A percentile compares a stretch with the other conserved stretches of the same genome.
Evolutionary conservation across 2,329 filamentous ascomycete genomes (phyloP).

Genomic region (Pestalotiopsis sp.): DNA sequence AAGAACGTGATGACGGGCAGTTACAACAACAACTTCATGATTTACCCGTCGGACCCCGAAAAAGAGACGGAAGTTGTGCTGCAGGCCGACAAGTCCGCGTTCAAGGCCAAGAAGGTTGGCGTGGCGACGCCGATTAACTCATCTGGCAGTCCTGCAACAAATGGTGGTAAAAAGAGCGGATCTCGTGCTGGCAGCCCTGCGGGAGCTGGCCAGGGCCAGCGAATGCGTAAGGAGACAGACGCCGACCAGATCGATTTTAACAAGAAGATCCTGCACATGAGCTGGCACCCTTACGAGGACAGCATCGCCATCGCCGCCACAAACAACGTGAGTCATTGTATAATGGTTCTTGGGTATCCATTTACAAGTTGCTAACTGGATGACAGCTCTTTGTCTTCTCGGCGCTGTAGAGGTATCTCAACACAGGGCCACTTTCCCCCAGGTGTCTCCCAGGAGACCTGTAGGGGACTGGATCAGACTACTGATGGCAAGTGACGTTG

Average conservation of each 20-base stretch:
- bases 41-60: slow-evolving; percentile 93
- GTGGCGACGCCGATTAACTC: slow-evolving; percentile 95
- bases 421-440: background rate
- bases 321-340: slow-evolving; percentile 80
- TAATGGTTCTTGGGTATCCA: background rate
- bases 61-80: slow-evolving; percentile 97
- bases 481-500: background rate
- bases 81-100: slow-evolving; percentile 97
- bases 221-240: slow-evolving; percentile 99
- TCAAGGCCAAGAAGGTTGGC: slow-evolving; percentile 99
- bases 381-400: slow-evolving; percentile 76
- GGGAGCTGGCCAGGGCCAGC: slow-evolving; percentile 76
- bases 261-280: slow-evolving; percentile 99
- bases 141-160: slow-evolving; percentile 70
- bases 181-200: slow-evolving; percentile 89
- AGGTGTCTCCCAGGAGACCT: background rate
- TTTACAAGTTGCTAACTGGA: slow-evolving; percentile 23
- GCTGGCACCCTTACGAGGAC: slow-evolving; percentile 99
- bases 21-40: slow-evolving; percentile 99
- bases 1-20: slow-evolving; percentile 99
- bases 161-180: slow-evolving; percentile 81
- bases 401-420: slow-evolving; percentile 56
- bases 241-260: slow-evolving; percentile 99
- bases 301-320: slow-evolving; percentile 99
- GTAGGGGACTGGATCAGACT: background rate